phyloP scores from a whole-genome alignment of 441 rosid genomes.

The Aquilaria agallochum region DNA sequence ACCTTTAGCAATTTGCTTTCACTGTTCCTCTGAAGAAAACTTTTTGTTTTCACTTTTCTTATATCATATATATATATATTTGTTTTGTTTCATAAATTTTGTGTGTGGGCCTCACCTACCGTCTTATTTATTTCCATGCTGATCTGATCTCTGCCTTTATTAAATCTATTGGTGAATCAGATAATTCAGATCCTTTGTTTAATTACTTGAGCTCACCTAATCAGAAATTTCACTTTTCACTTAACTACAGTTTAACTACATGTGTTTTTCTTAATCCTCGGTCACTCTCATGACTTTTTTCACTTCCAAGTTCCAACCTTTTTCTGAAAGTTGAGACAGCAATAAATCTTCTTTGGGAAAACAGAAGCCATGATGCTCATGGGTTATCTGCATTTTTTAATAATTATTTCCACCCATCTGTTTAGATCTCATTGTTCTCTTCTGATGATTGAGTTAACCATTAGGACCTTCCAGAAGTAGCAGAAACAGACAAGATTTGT shows the following conservation, averaged over 20 bases:
- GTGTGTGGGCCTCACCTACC: conserved; percentile 11
- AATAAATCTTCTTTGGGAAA: conserved; percentile 24
- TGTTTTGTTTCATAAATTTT: conserved; percentile 14
- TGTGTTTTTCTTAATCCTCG: not conserved
- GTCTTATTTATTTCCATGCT: conserved; percentile 9
- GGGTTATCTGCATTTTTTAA: conserved; percentile 27
- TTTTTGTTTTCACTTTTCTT: not conserved
- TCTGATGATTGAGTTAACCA: conserved; percentile 31
- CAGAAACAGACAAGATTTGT: conserved; percentile 38
- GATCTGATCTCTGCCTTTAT: conserved; percentile 11
- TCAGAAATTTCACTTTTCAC: conserved; percentile 10
- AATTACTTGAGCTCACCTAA: too few species aligned
- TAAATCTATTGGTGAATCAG: not conserved
- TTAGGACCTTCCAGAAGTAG: conserved; percentile 31
- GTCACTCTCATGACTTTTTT: not conserved
- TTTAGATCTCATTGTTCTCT: conserved; percentile 10
- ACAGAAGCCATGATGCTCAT: conserved; percentile 12
- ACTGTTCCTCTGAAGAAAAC: not conserved
- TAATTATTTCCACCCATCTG: conserved; percentile 4
- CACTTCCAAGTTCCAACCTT: conserved; percentile 13
- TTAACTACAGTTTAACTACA: conserved; percentile 8
- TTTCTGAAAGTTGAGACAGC: conserved; percentile 21
- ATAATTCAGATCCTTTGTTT: too few species aligned
- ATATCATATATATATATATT: not conserved
- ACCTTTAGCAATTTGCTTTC: too few species aligned